phyloP scores from a whole-genome alignment of 371 early-diverging fungal species.

The Chytridium lagenaria region DNA sequence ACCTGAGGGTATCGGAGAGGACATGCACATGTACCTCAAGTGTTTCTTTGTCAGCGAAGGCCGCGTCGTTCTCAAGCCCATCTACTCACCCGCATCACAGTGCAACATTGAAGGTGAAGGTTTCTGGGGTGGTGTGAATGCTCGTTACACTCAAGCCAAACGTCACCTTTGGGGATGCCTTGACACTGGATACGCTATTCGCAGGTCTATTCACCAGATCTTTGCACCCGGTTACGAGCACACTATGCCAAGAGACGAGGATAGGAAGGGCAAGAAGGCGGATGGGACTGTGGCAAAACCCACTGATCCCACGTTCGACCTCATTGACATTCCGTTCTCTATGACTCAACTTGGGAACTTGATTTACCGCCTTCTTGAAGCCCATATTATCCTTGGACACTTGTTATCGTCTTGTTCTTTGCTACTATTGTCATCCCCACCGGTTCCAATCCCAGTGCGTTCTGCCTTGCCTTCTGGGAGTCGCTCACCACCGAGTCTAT shows the following conservation, averaged over 20 bases:
- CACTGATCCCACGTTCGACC: slow-evolving; percentile 10
- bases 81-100: slow-evolving; percentile 76
- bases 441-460: slow-evolving; percentile 16
- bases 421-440: slow-evolving; percentile 43
- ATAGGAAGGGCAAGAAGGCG: neutral
- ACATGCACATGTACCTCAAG: slow-evolving; percentile 86
- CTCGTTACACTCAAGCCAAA: slow-evolving; percentile 74
- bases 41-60: slow-evolving; percentile 78
- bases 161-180: slow-evolving; percentile 68
- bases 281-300: slow-evolving; percentile 17
- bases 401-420: slow-evolving; percentile 44
- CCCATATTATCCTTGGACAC: slow-evolving; percentile 58
- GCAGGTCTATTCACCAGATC: slow-evolving; percentile 38
- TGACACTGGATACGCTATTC: slow-evolving; percentile 52
- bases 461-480: slow-evolving; percentile 37
- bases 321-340: too few relatives aligned
- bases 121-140: slow-evolving; percentile 58
- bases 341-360: too few relatives aligned
- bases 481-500: slow-evolving; percentile 41
- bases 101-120: slow-evolving; percentile 74
- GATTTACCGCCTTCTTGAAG: slow-evolving; percentile 53
- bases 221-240: slow-evolving; percentile 43
- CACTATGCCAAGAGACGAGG: slow-evolving; percentile 1
- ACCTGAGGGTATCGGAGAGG: slow-evolving; percentile 81
- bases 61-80: slow-evolving; percentile 66